phyloP scores from a whole-genome alignment of 192 early-diverging fungal genomes.

The Coemansia sp. region DNA sequence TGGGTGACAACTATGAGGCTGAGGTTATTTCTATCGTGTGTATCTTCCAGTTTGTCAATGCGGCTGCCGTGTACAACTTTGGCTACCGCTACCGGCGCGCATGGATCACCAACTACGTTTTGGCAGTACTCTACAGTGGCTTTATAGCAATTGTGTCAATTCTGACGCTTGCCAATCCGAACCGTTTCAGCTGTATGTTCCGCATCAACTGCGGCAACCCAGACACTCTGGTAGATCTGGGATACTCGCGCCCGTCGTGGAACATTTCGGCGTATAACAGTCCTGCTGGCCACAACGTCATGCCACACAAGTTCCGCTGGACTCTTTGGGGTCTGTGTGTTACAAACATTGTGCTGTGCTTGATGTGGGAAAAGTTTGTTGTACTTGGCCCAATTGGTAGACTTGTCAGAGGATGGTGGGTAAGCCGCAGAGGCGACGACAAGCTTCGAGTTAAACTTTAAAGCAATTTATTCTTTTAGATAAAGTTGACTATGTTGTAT shows the following conservation, averaged over 20 bases:
- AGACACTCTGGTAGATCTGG: slow-evolving; percentile 36
- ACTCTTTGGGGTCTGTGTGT: slow-evolving; percentile 11
- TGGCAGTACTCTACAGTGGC: slow-evolving; percentile 53
- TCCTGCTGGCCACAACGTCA: slow-evolving; percentile 69
- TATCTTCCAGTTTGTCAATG: slow-evolving; percentile 73
- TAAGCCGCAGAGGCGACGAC: slow-evolving; percentile 2
- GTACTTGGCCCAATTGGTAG: slow-evolving; percentile 10
- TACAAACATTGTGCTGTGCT: slow-evolving; percentile 10
- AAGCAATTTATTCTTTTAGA: background rate
- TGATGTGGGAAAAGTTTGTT: slow-evolving; percentile 12
- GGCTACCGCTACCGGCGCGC: slow-evolving; percentile 62
- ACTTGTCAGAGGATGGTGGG: slow-evolving; percentile 6
- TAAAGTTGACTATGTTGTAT: too few relatives aligned
- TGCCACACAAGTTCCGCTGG: slow-evolving; percentile 51
- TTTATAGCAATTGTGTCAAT: slow-evolving; percentile 58
- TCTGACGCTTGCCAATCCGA: slow-evolving; percentile 62
- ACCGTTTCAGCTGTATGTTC: slow-evolving; percentile 65
- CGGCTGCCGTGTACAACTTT: slow-evolving; percentile 66
- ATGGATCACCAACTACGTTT: slow-evolving; percentile 63
- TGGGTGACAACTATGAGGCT: slow-evolving; percentile 80
- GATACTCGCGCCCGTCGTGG: slow-evolving; percentile 41
- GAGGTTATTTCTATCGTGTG: slow-evolving; percentile 60
- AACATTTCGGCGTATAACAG: slow-evolving; percentile 59
- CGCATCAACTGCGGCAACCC: slow-evolving; percentile 68
- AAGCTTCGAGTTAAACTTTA: slow-evolving; percentile 12